Evolutionary conservation across 176 grass and related monocot genomes (phyloP), one percentile per base, ranked within the genome.

Genomic region (Oryza meyeriana): DNA sequence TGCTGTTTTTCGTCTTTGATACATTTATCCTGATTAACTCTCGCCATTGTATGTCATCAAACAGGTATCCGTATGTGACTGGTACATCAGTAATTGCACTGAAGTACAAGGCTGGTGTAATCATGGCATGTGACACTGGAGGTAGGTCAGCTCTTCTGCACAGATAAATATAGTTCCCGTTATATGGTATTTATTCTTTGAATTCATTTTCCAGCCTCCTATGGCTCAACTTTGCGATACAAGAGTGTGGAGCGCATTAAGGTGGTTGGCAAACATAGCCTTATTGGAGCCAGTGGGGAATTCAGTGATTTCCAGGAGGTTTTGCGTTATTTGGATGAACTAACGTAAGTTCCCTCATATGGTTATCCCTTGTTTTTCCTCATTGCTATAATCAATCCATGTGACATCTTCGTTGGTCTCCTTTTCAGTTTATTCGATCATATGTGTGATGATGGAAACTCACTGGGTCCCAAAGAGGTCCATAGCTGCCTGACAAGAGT

Each of bases 391-490:
- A n/a, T n/a, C n/a, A n/a, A n/a, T n/a, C n/a, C n/a, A n/a, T n/a
- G n/a, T n/a, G n/a, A n/a, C n/a, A n/a, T n/a, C n/a, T n/a, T n/a
- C n/a, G n/a, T n/a, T n/a, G n/a, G n/a, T n/a, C n/a, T 73, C 32
- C 14, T 83, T 55, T 85, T 84, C 79, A 95, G 93, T 66, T 55
- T 91, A 76, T 90, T 88, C 35, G 91, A 99, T 87, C 92, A 92
- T 65, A 99, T 99, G 96, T 99, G 93, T 91, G 96, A 99, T 67
- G 96, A 99, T 89, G 93, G 96, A 39, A 99, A 99, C 67, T 99
- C 96, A 20, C 64, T 99, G 87, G 96, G 96, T 50, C 96, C 96
- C 47, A 99, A 95, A 81, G 93, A 99, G 86, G 81, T 99, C 66
- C 96, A 99, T 80, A 86, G 77, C 71, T 94, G 94, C 81, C 71